Evolutionary conservation across 2,329 filamentous ascomycete genomes (phyloP).

Genomic region (Knufia petricola): DNA sequence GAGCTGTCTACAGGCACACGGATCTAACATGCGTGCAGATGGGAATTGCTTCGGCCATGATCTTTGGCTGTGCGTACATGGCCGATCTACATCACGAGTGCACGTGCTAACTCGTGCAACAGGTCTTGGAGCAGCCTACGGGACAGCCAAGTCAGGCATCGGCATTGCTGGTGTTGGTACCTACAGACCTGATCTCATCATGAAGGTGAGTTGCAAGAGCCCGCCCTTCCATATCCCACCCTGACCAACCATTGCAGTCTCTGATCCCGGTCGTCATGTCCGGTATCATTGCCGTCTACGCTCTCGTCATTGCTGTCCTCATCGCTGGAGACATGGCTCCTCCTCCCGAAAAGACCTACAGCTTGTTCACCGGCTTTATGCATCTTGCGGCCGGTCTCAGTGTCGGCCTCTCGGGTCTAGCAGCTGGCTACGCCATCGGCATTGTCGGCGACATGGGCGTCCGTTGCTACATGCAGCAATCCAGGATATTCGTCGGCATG

Average conservation of each 20-base stretch:
- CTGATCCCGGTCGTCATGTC: conserved; percentile 68
- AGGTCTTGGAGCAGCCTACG: conserved; percentile 58
- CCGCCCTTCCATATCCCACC: too few species aligned
- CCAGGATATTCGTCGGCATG: conserved; percentile 95
- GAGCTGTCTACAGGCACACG: background rate
- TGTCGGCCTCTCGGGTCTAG: conserved; percentile 84
- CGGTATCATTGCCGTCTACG: conserved; percentile 97
- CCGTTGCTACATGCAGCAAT: conserved; percentile 91
- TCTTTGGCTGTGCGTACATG: conserved; percentile 40
- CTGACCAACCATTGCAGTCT: conserved; percentile 29
- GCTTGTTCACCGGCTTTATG: conserved; percentile 84
- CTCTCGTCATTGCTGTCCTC: conserved; percentile 89
- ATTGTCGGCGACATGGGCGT: conserved; percentile 90
- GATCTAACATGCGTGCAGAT: conserved; percentile 31
- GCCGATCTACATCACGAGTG: background rate
- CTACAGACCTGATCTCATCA: conserved; percentile 57
- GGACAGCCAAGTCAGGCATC: conserved; percentile 59
- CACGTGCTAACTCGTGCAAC: conserved; percentile 23
- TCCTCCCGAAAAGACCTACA: conserved; percentile 58
- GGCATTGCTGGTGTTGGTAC: conserved; percentile 58
- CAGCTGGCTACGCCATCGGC: conserved; percentile 92
- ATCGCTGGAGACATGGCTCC: conserved; percentile 84
- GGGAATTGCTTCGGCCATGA: conserved; percentile 42
- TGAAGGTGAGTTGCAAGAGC: conserved; percentile 46
- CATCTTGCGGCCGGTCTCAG: conserved; percentile 84